Percentiles rank a stretch among this genome's conserved stretches.
phyloP scores from a whole-genome alignment of 1,284 basidiomycete species.

The Sphagnurus paluster region DNA sequence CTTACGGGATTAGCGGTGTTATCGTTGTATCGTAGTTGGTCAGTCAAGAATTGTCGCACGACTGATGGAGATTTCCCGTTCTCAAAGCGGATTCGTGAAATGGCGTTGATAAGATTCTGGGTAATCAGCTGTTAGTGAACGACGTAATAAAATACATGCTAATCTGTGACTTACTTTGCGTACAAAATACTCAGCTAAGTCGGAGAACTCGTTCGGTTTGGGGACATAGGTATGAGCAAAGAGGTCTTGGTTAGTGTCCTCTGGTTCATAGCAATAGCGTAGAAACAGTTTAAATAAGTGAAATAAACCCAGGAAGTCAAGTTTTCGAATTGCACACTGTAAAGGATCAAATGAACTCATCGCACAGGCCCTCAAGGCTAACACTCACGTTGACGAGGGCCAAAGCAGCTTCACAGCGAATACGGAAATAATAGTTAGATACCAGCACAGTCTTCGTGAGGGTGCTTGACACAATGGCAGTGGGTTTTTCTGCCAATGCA shows the following conservation, averaged over 20 bases:
- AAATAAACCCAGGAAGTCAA: slow-evolving; percentile 91
- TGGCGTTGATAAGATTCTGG: slow-evolving; percentile 77
- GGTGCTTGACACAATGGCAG: slow-evolving; percentile 88
- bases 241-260: slow-evolving; percentile 75
- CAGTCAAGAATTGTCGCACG: slow-evolving; percentile 89
- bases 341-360: slow-evolving; percentile 7
- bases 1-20: slow-evolving; percentile 88
- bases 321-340: slow-evolving; percentile 80
- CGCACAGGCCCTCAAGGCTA: not conserved
- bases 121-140: slow-evolving; percentile 9
- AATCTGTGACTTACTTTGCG: slow-evolving; percentile 67
- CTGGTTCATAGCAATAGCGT: slow-evolving; percentile 89
- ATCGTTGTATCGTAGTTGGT: slow-evolving; percentile 91
- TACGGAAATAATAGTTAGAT: slow-evolving; percentile 96
- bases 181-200: slow-evolving; percentile 92
- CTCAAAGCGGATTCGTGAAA: slow-evolving; percentile 84
- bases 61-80: slow-evolving; percentile 85
- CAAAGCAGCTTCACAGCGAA: slow-evolving; percentile 91
- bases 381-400: slow-evolving; percentile 80
- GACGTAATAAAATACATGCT: slow-evolving; percentile 3
- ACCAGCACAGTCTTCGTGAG: slow-evolving; percentile 94
- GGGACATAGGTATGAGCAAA: slow-evolving; percentile 87
- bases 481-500: slow-evolving; percentile 81
- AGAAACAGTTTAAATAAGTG: slow-evolving; percentile 95
- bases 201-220: slow-evolving; percentile 91